phyloP scores from a whole-genome alignment of 169 alveolate genomes.

The Blepharisma undulans region DNA sequence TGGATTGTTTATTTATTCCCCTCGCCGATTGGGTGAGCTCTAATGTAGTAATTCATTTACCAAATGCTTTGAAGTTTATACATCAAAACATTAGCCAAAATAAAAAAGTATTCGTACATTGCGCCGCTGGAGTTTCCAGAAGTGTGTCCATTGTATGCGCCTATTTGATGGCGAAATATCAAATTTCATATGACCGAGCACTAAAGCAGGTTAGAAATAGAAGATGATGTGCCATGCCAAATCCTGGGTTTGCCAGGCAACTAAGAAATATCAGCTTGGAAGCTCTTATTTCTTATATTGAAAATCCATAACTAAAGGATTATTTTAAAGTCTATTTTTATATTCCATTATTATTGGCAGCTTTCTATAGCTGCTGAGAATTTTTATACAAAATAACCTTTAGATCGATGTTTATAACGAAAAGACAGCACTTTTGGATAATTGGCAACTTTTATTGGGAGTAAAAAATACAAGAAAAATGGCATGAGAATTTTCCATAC shows the following conservation, averaged over 20 bases:
- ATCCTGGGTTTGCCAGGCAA: conserved; percentile 64
- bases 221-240: conserved; percentile 59
- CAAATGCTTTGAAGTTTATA: conserved; percentile 49
- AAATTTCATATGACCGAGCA: conserved; percentile 55
- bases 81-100: conserved; percentile 40
- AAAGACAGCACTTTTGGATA: neutral
- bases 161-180: conserved; percentile 52
- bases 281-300: neutral
- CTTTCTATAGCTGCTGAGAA: neutral
- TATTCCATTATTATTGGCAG: neutral
- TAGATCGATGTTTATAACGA: neutral
- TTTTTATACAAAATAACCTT: neutral
- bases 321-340: neutral
- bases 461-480: neutral
- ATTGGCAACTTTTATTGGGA: neutral
- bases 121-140: conserved; percentile 65
- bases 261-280: conserved; percentile 11
- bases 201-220: conserved; percentile 42
- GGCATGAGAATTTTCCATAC: neutral
- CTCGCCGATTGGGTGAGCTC: neutral
- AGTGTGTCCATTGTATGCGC: conserved; percentile 62
- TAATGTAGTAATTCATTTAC: neutral
- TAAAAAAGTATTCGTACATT: conserved; percentile 30
- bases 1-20: neutral
- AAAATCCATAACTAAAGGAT: neutral